Percentiles rank a stretch among this genome's conserved stretches.
Conservation (phyloP, 2,329 filamentous ascomycete species). For the Atkinsonella texensis region DNA sequence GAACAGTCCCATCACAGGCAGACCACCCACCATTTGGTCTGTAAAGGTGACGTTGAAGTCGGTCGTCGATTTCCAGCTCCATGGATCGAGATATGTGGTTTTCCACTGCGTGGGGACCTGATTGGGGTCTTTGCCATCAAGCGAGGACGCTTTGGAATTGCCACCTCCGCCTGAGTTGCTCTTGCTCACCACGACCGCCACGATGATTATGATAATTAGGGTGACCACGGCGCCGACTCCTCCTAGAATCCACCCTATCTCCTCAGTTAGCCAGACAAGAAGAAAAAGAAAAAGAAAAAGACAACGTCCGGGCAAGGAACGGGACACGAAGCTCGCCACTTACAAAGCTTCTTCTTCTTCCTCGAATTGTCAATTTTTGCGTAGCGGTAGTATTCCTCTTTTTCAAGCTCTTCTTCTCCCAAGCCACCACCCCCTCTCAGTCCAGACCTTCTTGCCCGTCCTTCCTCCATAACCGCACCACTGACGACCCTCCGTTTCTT, state of each 20-base stretch:
- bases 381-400: conserved; percentile 34
- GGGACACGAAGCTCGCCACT: conserved; percentile 16
- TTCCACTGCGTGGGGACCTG: conserved; percentile 54
- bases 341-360: conserved; percentile 50
- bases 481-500: conserved; percentile 55
- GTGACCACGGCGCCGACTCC: conserved; percentile 42
- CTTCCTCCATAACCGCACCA: conserved; percentile 58
- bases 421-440: conserved; percentile 32
- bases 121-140: conserved; percentile 40
- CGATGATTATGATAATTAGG: conserved; percentile 55
- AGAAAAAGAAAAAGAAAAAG: too few relatives aligned
- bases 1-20: conserved; percentile 86
- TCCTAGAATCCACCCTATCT: conserved; percentile 39
- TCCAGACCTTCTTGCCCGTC: conserved; percentile 26
- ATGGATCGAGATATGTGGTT: conserved; percentile 75
- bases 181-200: conserved; percentile 54
- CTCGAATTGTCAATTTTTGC: conserved; percentile 34
- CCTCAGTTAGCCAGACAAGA: conserved; percentile 11
- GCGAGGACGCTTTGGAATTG: conserved; percentile 18
- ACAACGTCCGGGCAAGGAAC: too few relatives aligned
- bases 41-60: conserved; percentile 97
- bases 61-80: conserved; percentile 77
- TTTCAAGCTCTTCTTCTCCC: conserved; percentile 32
- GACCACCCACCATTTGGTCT: conserved; percentile 64
- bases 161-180: conserved; percentile 32